These are phyloP conservation scores for Plasmodium ovale DNA, from an alignment of 169 alveolate genomes.

Conservation along the genomic window DNA sequence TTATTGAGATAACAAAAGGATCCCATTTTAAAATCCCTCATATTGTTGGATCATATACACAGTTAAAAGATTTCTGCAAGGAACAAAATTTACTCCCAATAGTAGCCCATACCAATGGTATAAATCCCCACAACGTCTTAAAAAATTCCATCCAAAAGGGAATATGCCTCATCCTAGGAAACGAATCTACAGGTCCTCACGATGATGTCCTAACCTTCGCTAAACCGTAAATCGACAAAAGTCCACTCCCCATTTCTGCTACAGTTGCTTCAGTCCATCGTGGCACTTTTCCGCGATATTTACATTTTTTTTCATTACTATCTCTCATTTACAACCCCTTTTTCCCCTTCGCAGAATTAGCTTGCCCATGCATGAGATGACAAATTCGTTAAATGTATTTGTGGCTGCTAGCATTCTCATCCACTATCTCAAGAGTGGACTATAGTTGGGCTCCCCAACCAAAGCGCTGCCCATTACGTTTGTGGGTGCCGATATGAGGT, in stretches of 20 bases:
- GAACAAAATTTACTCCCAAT: constrained; percentile 79
- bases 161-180: constrained; percentile 64
- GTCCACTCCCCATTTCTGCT: neutral
- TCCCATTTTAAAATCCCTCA: constrained; percentile 82
- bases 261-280: neutral
- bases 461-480: no score
- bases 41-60: constrained; percentile 75
- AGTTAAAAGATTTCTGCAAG: constrained; percentile 79
- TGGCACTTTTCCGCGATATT: neutral
- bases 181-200: constrained; percentile 75
- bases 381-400: constrained; percentile 84
- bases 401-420: constrained; percentile 86
- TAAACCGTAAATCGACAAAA: constrained; percentile 44
- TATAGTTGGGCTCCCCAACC: neutral
- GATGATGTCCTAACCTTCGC: constrained; percentile 39
- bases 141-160: constrained; percentile 33
- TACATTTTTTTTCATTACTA: neutral
- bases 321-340: neutral
- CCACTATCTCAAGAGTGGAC: constrained; percentile 76
- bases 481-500: no score
- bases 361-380: constrained; percentile 85
- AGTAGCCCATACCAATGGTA: constrained; percentile 85
- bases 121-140: neutral
- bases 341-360: constrained; percentile 75
- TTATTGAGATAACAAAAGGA: constrained; percentile 83